Percentiles rank a stretch among this genome's conserved stretches.
These are phyloP conservation scores for Eucalyptus regnans DNA, from an alignment of 345 rosid species.

Conservation along the genomic window DNA sequence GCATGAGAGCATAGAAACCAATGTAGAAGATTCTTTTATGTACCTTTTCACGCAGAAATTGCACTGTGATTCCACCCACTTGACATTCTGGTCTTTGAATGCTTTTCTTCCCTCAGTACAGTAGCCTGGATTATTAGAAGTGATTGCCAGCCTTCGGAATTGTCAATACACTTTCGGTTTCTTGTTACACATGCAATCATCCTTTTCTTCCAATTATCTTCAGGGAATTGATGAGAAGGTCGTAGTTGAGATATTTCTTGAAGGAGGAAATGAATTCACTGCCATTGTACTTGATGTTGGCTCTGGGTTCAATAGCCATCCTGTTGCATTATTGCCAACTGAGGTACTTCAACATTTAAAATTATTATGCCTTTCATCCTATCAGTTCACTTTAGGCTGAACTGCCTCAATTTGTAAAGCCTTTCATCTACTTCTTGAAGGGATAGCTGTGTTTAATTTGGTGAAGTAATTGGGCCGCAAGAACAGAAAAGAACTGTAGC, in stretches of 20 bases:
- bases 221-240: conserved; percentile 85
- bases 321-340: conserved; percentile 78
- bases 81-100: background rate
- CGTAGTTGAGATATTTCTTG: conserved; percentile 68
- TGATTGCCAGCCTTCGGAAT: background rate
- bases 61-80: background rate
- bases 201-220: background rate
- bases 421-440: background rate
- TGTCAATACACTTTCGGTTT: background rate
- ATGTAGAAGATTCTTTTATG: background rate
- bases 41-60: background rate
- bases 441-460: background rate
- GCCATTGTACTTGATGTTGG: conserved; percentile 93
- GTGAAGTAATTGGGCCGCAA: background rate
- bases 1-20: background rate
- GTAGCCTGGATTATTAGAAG: background rate
- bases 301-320: conserved; percentile 54
- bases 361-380: background rate
- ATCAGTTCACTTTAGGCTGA: background rate
- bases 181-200: background rate
- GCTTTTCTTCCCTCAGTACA: background rate
- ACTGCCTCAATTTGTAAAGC: background rate
- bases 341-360: conserved; percentile 41
- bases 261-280: conserved; percentile 87
- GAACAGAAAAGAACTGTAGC: background rate